A percentile compares a stretch with the other conserved stretches of the same genome.
Conservation (phyloP, 1,139 yeast species). For the Yamadazyma dushanensis region DNA sequence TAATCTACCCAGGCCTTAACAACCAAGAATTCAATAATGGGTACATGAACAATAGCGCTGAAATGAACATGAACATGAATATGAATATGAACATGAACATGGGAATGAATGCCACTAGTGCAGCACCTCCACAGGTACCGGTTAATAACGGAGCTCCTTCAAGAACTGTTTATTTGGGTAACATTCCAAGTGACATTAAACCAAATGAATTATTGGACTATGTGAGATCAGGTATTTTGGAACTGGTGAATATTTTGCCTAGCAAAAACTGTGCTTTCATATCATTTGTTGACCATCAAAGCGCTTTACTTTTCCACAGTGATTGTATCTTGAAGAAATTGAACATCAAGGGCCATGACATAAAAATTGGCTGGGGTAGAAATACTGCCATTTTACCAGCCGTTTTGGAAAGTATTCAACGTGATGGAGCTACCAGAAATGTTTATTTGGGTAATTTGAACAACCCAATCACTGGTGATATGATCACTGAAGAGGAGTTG, state of each 20-base stretch:
- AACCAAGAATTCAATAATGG: constrained; percentile 3
- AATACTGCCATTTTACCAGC: constrained; percentile 66
- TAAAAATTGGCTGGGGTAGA: constrained; percentile 70
- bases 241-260: constrained; percentile 61
- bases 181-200: constrained; percentile 78
- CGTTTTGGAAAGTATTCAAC: constrained; percentile 71
- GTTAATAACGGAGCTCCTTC: constrained; percentile 42
- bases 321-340: constrained; percentile 60
- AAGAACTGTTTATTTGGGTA: constrained; percentile 88
- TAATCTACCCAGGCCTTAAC: constrained; percentile 6
- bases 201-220: constrained; percentile 83
- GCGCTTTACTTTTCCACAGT: constrained; percentile 60
- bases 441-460: constrained; percentile 80
- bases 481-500: constrained; percentile 59
- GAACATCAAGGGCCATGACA: constrained; percentile 56
- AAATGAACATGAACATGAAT: constrained; percentile 6
- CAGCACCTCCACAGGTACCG: constrained; percentile 6
- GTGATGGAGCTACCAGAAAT: constrained; percentile 89
- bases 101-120: constrained; percentile 6
- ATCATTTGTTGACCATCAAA: constrained; percentile 61
- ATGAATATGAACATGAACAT: constrained; percentile 3
- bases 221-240: constrained; percentile 89
- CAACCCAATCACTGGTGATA: constrained; percentile 43
- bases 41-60: constrained; percentile 2
- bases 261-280: constrained; percentile 61